These are phyloP conservation scores for Fusarium sp. DNA, from an alignment of 2,329 filamentous ascomycete genomes.

Conservation along the genomic window DNA sequence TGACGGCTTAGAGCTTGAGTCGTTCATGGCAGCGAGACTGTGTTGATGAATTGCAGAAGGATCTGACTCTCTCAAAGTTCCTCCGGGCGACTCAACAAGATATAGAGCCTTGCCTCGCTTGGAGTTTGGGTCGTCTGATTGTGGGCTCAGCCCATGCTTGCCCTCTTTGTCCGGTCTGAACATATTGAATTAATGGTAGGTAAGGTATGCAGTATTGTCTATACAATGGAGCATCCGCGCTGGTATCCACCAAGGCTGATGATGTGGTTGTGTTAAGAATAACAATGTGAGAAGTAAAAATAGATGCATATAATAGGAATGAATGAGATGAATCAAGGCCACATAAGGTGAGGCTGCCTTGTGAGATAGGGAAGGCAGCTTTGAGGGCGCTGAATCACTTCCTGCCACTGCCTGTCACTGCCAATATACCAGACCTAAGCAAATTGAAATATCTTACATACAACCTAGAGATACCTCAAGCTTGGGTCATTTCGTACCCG, in stretches of 20 bases:
- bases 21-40: background rate
- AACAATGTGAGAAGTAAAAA: slow-evolving; percentile 4
- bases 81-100: slow-evolving; percentile 35
- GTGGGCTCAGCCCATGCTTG: slow-evolving; percentile 37
- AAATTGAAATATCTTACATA: background rate
- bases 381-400: slow-evolving; percentile 4
- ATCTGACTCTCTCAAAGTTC: slow-evolving; percentile 27
- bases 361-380: background rate
- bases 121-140: slow-evolving; percentile 2
- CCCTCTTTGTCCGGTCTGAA: background rate
- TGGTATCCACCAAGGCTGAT: slow-evolving; percentile 5
- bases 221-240: background rate
- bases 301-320: background rate
- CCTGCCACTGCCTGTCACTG: background rate
- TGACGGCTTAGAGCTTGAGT: background rate
- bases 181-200: slow-evolving; percentile 13
- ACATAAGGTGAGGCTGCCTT: background rate
- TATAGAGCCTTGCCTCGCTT: slow-evolving; percentile 27
- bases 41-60: slow-evolving; percentile 10
- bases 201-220: background rate
- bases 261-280: background rate
- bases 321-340: background rate
- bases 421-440: background rate
- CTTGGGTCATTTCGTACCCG: too few relatives aligned
- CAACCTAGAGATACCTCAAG: too few relatives aligned